A percentile compares a stretch with the other conserved stretches of the same genome.
Evolutionary conservation across 2,329 filamentous ascomycete genomes (phyloP).

Genomic region (Colletotrichum tabaci): DNA sequence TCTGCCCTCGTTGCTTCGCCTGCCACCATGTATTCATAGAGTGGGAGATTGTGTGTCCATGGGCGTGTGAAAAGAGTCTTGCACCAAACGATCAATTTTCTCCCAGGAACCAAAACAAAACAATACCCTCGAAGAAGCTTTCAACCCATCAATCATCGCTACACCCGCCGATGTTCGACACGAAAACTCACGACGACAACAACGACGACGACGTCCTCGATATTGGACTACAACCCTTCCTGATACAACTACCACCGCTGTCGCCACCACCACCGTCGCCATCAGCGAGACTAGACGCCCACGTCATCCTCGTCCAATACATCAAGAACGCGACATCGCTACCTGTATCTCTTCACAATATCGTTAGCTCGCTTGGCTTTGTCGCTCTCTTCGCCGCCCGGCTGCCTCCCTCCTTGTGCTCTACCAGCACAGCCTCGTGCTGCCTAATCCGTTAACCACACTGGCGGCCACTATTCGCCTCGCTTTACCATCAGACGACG

Average conservation of each 20-base stretch:
- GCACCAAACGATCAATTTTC: slow-evolving; percentile 1
- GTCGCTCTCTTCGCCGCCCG: slow-evolving; percentile 35
- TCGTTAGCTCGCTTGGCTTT: not conserved
- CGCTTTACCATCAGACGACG: slow-evolving; percentile 25
- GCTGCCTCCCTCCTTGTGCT: slow-evolving; percentile 26
- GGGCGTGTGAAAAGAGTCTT: slow-evolving; percentile 11
- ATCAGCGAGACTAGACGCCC: not conserved
- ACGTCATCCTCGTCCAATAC: slow-evolving; percentile 3
- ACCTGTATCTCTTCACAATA: slow-evolving; percentile 7
- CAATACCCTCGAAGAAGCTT: too few species aligned
- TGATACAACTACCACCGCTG: slow-evolving; percentile 2
- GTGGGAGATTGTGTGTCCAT: not conserved
- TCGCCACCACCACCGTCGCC: not conserved
- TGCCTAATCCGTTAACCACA: slow-evolving; percentile 18
- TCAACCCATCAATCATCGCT: not conserved
- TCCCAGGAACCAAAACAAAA: not conserved
- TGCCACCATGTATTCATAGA: slow-evolving; percentile 17
- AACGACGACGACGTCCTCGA: slow-evolving; percentile 17
- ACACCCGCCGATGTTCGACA: slow-evolving; percentile 1
- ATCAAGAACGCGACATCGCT: not conserved
- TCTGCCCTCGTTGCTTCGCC: slow-evolving; percentile 5
- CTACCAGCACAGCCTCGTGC: slow-evolving; percentile 29
- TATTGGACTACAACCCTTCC: slow-evolving; percentile 21
- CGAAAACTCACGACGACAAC: not conserved
- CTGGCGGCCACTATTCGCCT: slow-evolving; percentile 24